Evolutionary conservation across 768 basidiomycete genomes (phyloP).

Genomic region (Brasilioporus rufonigricans): DNA sequence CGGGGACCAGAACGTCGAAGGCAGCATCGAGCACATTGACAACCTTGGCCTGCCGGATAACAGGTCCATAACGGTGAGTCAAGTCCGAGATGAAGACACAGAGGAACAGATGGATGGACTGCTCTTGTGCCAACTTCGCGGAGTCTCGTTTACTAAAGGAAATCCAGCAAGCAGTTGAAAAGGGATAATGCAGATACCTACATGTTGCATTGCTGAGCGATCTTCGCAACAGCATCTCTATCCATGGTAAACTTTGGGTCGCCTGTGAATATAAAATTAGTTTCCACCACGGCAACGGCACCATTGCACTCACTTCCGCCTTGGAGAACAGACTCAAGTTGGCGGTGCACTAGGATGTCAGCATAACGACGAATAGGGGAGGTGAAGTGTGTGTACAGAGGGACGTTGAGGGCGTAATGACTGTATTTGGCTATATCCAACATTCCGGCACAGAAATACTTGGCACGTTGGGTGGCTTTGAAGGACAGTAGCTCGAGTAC

Average conservation of each 20-base stretch:
- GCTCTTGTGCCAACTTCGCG: constrained; percentile 89
- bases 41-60: constrained; percentile 92
- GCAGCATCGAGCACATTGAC: constrained; percentile 96
- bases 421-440: constrained; percentile 97
- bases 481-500: constrained; percentile 81
- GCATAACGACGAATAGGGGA: constrained; percentile 93
- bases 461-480: constrained; percentile 93
- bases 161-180: constrained; percentile 3
- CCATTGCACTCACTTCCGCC: constrained; percentile 50
- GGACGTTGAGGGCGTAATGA: constrained; percentile 87
- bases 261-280: constrained; percentile 28
- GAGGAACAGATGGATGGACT: constrained; percentile 92
- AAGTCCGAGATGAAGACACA: constrained; percentile 94
- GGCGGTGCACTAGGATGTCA: constrained; percentile 93
- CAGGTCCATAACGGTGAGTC: constrained; percentile 92
- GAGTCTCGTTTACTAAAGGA: constrained; percentile 80
- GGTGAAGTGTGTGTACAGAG: constrained; percentile 92
- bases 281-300: background rate
- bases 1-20: constrained; percentile 93
- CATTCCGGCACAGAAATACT: constrained; percentile 99
- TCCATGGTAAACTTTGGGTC: constrained; percentile 96
- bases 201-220: constrained; percentile 98
- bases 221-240: constrained; percentile 94
- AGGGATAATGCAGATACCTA: constrained; percentile 36
- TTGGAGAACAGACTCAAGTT: constrained; percentile 86